These are phyloP conservation scores for Scutellaria galericulata DNA, from an alignment of 257 asterid genomes.

Conservation along the genomic window DNA sequence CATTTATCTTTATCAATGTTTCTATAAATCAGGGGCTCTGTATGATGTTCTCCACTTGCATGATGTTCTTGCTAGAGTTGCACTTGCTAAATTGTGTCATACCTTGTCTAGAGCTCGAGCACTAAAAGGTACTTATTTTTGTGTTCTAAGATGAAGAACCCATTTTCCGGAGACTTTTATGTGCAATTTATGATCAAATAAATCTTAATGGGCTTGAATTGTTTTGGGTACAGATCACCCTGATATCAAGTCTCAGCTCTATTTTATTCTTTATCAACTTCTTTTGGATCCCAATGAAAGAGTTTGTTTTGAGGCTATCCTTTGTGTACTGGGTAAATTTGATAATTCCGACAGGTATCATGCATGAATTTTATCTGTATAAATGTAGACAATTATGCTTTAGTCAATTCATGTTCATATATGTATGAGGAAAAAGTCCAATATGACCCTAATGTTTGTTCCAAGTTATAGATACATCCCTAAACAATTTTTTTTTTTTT, in stretches of 20 bases:
- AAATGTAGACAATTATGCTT: background rate
- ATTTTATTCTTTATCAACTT: constrained; percentile 75
- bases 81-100: constrained; percentile 82
- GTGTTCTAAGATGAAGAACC: constrained; percentile 10
- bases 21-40: constrained; percentile 67
- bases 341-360: constrained; percentile 79
- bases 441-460: constrained; percentile 3
- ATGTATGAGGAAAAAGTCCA: background rate
- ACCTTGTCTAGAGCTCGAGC: constrained; percentile 78
- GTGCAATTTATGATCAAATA: constrained; percentile 12
- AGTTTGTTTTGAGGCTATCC: constrained; percentile 86
- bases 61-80: constrained; percentile 92
- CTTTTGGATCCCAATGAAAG: constrained; percentile 91
- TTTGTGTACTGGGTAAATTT: constrained; percentile 80
- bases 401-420: background rate
- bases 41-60: constrained; percentile 87
- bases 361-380: background rate
- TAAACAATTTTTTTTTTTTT: background rate
- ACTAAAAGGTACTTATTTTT: constrained; percentile 63
- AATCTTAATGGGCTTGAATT: constrained; percentile 30
- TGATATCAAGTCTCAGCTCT: constrained; percentile 71
- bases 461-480: background rate
- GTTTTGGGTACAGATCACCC: constrained; percentile 63
- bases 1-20: constrained; percentile 31
- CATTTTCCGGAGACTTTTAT: constrained; percentile 4